phyloP scores from a whole-genome alignment of 1,284 basidiomycete species.

The Pholiota adiposa region DNA sequence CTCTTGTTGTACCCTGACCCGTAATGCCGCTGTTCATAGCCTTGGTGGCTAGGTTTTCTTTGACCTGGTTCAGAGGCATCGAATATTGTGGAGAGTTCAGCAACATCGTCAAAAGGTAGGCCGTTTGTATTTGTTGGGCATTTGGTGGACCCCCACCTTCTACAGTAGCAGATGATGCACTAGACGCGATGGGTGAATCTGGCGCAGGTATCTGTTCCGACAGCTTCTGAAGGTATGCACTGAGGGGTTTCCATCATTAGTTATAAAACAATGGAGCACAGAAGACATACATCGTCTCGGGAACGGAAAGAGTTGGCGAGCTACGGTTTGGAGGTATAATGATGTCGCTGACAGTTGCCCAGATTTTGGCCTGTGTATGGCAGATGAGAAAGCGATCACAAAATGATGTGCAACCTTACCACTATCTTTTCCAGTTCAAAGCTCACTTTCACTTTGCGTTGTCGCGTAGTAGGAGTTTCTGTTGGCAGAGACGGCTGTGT shows the following conservation, averaged over 20 bases:
- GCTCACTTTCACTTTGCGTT: slow-evolving; percentile 27
- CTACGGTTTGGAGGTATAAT: slow-evolving; percentile 48
- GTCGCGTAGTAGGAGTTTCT: slow-evolving; percentile 19
- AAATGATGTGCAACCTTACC: slow-evolving; percentile 41
- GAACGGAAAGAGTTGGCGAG: slow-evolving; percentile 46
- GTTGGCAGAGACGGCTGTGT: slow-evolving; percentile 3
- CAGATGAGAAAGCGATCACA: background rate
- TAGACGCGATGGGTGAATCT: slow-evolving; percentile 51
- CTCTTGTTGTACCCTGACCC: slow-evolving; percentile 51
- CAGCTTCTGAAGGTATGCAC: slow-evolving; percentile 56
- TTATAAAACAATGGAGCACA: background rate
- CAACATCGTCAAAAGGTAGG: slow-evolving; percentile 62
- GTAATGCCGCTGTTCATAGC: slow-evolving; percentile 37
- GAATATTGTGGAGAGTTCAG: slow-evolving; percentile 55
- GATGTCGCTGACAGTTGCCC: slow-evolving; percentile 65
- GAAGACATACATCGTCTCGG: slow-evolving; percentile 65
- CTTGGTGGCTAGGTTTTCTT: slow-evolving; percentile 55
- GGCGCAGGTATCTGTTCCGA: slow-evolving; percentile 45
- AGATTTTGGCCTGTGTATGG: slow-evolving; percentile 61
- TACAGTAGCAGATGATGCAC: slow-evolving; percentile 47
- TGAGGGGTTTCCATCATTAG: slow-evolving; percentile 28
- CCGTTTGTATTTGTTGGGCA: slow-evolving; percentile 70
- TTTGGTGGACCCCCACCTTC: slow-evolving; percentile 40
- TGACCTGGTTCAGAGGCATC: slow-evolving; percentile 64
- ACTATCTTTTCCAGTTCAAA: slow-evolving; percentile 62